Percentiles rank a stretch among this genome's conserved stretches.
phyloP scores from a whole-genome alignment of 345 rosid genomes.

The Populus simonii region DNA sequence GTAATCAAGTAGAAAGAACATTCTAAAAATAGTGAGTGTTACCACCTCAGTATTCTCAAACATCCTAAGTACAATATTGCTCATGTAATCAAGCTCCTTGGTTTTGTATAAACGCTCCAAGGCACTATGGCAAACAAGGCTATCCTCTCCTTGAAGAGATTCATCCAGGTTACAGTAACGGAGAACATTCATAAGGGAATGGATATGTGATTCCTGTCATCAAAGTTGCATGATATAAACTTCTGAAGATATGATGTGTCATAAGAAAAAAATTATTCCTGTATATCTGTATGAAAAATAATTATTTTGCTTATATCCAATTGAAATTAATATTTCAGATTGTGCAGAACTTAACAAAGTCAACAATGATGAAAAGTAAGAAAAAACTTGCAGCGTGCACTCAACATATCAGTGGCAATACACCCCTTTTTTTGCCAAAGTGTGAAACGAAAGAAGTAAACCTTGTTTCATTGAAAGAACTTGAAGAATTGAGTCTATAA shows the following conservation, averaged over 20 bases:
- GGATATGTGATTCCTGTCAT: constrained; percentile 94
- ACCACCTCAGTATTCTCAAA: constrained; percentile 89
- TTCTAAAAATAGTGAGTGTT: background rate
- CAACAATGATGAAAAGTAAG: background rate
- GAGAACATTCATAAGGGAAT: constrained; percentile 89
- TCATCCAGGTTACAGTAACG: constrained; percentile 97
- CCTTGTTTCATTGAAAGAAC: background rate
- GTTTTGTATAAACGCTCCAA: constrained; percentile 80
- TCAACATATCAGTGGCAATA: background rate
- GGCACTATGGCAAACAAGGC: constrained; percentile 71
- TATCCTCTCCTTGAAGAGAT: constrained; percentile 89
- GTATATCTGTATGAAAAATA: background rate
- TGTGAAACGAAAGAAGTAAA: background rate
- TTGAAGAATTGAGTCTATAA: background rate
- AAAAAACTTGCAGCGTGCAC: background rate
- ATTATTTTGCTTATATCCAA: background rate
- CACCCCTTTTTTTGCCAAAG: background rate
- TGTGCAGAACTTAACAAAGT: background rate
- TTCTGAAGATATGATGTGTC: background rate
- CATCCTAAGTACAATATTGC: constrained; percentile 85
- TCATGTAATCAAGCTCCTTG: constrained; percentile 99
- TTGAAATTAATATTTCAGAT: background rate
- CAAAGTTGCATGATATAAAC: constrained; percentile 2
- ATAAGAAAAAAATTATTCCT: background rate
- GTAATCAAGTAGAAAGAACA: background rate